phyloP scores from a whole-genome alignment of 75 land plant species.

The Chamaecyparis obtusa region DNA sequence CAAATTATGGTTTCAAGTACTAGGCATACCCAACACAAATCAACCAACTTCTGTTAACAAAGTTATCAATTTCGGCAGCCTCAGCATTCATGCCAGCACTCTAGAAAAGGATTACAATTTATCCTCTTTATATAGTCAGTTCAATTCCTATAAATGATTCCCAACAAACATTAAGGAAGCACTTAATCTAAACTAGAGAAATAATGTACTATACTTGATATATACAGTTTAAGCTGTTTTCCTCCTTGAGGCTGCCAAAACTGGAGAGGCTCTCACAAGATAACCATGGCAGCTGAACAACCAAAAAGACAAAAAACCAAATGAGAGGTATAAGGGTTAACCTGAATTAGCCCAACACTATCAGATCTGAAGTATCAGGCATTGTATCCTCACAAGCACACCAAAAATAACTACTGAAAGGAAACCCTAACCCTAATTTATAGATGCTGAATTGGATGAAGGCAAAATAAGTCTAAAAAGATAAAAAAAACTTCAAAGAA shows the following conservation, averaged over 20 bases:
- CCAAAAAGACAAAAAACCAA: not conserved
- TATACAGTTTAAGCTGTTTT: not conserved
- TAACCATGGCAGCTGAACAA: not conserved
- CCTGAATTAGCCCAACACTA: not conserved
- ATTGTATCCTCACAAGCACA: not conserved
- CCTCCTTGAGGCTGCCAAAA: not conserved
- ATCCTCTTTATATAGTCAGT: not conserved
- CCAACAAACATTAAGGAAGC: not conserved
- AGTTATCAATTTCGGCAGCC: conserved; percentile 2
- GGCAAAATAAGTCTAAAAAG: not conserved
- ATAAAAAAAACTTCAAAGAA: not conserved
- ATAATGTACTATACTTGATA: not conserved
- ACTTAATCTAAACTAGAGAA: not conserved
- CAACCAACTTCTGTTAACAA: not conserved
- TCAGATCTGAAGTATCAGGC: not conserved
- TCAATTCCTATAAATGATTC: not conserved
- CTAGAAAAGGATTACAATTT: not conserved
- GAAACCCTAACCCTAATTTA: conserved; percentile 6
- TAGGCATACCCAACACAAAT: not conserved
- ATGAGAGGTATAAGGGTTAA: not conserved
- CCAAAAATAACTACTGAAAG: not conserved
- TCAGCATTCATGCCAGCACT: not conserved
- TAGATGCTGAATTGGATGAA: not conserved
- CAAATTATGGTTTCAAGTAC: not conserved
- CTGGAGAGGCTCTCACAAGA: not conserved